Evolutionary conservation across 306 rosid genomes (phyloP), one percentile per base, ranked within the genome.

Genomic region (Cucumis hystrix): DNA sequence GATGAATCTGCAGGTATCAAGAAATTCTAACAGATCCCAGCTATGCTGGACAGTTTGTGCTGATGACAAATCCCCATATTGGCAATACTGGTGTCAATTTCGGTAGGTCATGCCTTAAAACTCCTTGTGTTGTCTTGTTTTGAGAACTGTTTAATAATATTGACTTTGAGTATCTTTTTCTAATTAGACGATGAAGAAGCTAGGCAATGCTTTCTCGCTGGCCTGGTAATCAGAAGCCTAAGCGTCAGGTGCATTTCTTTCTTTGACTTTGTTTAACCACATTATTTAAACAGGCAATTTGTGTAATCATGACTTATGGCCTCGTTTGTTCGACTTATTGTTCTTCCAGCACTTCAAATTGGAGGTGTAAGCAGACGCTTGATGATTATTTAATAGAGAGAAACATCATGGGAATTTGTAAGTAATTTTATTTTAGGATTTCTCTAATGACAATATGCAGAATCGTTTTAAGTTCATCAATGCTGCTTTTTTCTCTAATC

Each of bases 1-100:
- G 65, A 78, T 18, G 64, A 67, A 62, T 70, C 23, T 54, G 78
- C 85, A 95, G 99, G 83, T 95, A 95, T 86, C 99, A 95, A 80
- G 99, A 95, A 79, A 95, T 95, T 84, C 83, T 95, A 65, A 95
- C 99, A 0, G 97, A 95, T 81, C 99, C 99, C 60, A 95, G 97
- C 80, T 95, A 95, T 82, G 93, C 98, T 77, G 99, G 98, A 5
- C 98, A 96, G 82, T 92, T 92, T 85, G 98, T 96, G 63, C 83
- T 92, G 28, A 96, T 96, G 98, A 91, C 98, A 62, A 96, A 87
- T 84, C 98, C 98, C 0, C 98, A 92, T 20, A 95, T 95, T 57
- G 98, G 98, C 83, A 92, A 93, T 72, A 90, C 98, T 66, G 96
- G 98, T 83, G 84, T 93, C 54, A 93, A 93, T 87, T 90, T 90